A percentile compares a stretch with the other conserved stretches of the same genome.
Conservation (phyloP, 1,284 basidiomycete genomes). For the Cerrena zonata region DNA sequence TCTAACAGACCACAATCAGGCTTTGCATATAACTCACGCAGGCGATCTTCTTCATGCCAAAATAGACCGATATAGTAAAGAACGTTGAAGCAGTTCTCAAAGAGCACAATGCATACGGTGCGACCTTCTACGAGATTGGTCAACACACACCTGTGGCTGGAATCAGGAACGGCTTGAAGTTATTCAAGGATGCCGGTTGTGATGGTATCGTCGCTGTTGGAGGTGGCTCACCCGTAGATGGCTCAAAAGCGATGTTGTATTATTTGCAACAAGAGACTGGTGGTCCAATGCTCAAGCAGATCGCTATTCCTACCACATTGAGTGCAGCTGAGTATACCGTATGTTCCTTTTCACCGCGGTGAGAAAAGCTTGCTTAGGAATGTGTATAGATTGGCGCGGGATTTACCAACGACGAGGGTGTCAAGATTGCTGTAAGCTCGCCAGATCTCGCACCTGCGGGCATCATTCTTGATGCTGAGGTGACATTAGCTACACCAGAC, state of each 20-base stretch:
- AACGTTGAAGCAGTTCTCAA: constrained; percentile 53
- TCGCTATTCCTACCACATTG: constrained; percentile 78
- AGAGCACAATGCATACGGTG: constrained; percentile 51
- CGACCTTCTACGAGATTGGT: constrained; percentile 71
- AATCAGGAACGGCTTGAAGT: constrained; percentile 57
- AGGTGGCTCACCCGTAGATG: constrained; percentile 77
- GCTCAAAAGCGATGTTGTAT: constrained; percentile 65
- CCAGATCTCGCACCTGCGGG: constrained; percentile 57
- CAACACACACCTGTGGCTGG: constrained; percentile 71
- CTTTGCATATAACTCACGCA: no score
- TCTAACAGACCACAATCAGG: no score
- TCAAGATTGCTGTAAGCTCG: constrained; percentile 56
- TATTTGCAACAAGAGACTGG: constrained; percentile 52
- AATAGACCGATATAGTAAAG: constrained; percentile 60
- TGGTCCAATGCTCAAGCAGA: constrained; percentile 43
- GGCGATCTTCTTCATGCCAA: no score
- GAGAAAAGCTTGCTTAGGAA: not conserved
- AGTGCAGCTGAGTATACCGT: constrained; percentile 76
- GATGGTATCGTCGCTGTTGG: constrained; percentile 71
- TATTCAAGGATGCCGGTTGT: constrained; percentile 50
- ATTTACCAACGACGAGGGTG: constrained; percentile 66
- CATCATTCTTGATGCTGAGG: constrained; percentile 73
- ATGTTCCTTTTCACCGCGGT: constrained; percentile 14
- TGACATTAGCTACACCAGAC: constrained; percentile 70
- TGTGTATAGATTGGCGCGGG: constrained; percentile 57